Percentiles rank a stretch among this genome's conserved stretches.
phyloP scores from a whole-genome alignment of 169 alveolate genomes.

The Plasmodium vinckei region DNA sequence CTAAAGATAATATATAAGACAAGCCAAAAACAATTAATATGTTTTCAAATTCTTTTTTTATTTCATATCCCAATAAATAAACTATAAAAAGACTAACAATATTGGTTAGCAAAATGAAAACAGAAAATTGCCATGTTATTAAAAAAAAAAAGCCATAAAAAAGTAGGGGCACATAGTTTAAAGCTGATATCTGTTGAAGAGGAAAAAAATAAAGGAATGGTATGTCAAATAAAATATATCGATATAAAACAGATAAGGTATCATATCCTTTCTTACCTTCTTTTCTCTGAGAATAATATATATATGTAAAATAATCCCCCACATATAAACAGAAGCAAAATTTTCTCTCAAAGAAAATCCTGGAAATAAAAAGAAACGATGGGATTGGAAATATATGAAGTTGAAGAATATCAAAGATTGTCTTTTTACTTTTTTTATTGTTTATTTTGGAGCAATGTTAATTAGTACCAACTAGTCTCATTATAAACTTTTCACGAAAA shows the following conservation, averaged over 20 bases:
- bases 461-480: constrained; percentile 27
- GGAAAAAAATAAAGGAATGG: neutral
- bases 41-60: constrained; percentile 13
- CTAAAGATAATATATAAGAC: constrained; percentile 22
- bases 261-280: neutral
- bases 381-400: neutral
- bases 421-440: no score
- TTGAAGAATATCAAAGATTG: neutral
- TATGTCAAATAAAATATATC: neutral
- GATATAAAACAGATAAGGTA: neutral
- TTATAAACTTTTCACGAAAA: constrained; percentile 66
- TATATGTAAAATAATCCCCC: constrained; percentile 43
- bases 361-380: neutral
- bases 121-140: constrained; percentile 69
- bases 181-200: neutral
- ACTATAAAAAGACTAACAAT: constrained; percentile 46
- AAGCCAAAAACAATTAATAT: constrained; percentile 4
- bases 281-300: constrained; percentile 31
- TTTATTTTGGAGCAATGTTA: neutral
- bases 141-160: constrained; percentile 31
- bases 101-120: constrained; percentile 28
- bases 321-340: constrained; percentile 67
- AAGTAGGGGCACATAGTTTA: constrained; percentile 10
- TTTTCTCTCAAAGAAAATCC: constrained; percentile 73
- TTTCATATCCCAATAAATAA: constrained; percentile 37